Evolutionary conservation across 2,329 filamentous ascomycete genomes (phyloP).

Genomic region (Metarhizium robertsii): DNA sequence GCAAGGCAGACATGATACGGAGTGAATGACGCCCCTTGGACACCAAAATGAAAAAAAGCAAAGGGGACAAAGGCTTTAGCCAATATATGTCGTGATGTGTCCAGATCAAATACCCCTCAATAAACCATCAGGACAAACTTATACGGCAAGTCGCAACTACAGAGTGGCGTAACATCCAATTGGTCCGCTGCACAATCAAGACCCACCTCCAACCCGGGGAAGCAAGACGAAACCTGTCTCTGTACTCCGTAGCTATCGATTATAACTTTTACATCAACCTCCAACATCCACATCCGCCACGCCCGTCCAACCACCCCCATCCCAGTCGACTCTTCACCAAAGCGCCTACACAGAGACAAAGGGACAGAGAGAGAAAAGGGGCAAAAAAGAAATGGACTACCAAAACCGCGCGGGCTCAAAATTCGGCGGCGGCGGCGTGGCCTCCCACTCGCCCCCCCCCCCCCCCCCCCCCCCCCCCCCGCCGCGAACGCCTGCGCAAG

Average conservation of each 20-base stretch:
- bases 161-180: neutral
- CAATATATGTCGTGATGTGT: no score
- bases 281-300: neutral
- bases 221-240: neutral
- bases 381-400: slow-evolving; percentile 47
- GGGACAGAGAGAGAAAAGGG: neutral
- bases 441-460: no score
- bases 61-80: no score
- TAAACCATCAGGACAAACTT: no score
- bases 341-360: no score
- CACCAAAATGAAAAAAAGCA: no score
- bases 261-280: neutral
- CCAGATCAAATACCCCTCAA: no score
- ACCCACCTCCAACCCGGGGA: neutral
- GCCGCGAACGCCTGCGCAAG: slow-evolving; percentile 92
- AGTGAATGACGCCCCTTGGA: no score
- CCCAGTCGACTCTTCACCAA: no score
- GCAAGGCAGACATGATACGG: neutral
- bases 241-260: neutral
- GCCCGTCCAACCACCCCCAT: no score
- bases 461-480: no score
- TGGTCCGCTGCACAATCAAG: neutral
- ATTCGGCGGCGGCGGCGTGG: slow-evolving; percentile 94
- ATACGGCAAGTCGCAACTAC: no score
- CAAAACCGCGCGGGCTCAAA: slow-evolving; percentile 95